Evolutionary conservation across 2,329 filamentous ascomycete species (phyloP).

Genomic region (Beauveria asiatica): DNA sequence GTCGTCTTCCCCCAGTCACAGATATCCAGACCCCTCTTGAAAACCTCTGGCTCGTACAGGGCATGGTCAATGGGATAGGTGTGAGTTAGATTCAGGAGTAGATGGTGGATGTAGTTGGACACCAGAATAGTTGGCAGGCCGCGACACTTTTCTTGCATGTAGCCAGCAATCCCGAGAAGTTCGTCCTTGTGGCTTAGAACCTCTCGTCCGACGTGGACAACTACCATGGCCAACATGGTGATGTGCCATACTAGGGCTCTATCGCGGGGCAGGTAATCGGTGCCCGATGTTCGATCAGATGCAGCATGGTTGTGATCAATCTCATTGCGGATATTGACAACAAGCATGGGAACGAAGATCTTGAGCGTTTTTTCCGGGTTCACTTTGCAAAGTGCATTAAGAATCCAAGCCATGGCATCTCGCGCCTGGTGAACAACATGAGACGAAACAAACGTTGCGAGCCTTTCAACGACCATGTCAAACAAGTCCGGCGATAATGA

Average conservation of each 20-base stretch:
- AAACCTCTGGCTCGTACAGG: slow-evolving; percentile 71
- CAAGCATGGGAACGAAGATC: slow-evolving; percentile 80
- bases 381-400: slow-evolving; percentile 92
- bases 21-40: slow-evolving; percentile 63
- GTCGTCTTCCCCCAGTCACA: slow-evolving; percentile 79
- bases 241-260: slow-evolving; percentile 93
- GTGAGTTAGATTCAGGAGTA: slow-evolving; percentile 87
- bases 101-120: slow-evolving; percentile 94
- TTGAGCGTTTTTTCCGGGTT: slow-evolving; percentile 90
- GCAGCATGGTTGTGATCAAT: slow-evolving; percentile 96
- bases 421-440: slow-evolving; percentile 95
- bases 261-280: slow-evolving; percentile 87
- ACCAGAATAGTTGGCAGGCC: slow-evolving; percentile 92
- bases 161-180: slow-evolving; percentile 81
- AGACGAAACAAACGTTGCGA: slow-evolving; percentile 81
- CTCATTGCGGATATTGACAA: slow-evolving; percentile 87
- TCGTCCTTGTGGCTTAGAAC: slow-evolving; percentile 84
- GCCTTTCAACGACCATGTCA: slow-evolving; percentile 83
- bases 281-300: slow-evolving; percentile 86
- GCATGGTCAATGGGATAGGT: slow-evolving; percentile 88
- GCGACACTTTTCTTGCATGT: slow-evolving; percentile 94
- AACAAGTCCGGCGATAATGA: slow-evolving; percentile 89
- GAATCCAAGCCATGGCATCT: slow-evolving; percentile 98
- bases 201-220: slow-evolving; percentile 88
- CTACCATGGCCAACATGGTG: slow-evolving; percentile 94